Conservation (phyloP, 2,329 filamentous ascomycete species). For the Colletotrichum sidae region DNA sequence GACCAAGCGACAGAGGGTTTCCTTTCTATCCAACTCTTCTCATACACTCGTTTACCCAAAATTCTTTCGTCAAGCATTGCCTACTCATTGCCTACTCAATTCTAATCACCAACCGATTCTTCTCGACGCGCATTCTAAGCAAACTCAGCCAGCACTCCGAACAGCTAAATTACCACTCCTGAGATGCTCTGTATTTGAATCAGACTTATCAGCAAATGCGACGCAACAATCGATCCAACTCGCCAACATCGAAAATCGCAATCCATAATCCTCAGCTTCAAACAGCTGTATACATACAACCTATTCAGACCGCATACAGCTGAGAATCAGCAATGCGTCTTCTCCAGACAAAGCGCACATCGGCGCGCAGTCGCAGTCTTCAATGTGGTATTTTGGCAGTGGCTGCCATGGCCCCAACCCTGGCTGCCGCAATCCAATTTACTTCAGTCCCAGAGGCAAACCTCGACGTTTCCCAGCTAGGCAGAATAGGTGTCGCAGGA, state of each 20-base stretch:
- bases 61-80: slow-evolving; percentile 10
- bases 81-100: slow-evolving; percentile 28
- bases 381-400: slow-evolving; percentile 53
- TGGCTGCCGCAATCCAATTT: slow-evolving; percentile 67
- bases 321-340: slow-evolving; percentile 58
- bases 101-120: slow-evolving; percentile 28
- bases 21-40: slow-evolving; percentile 10
- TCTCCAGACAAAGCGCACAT: slow-evolving; percentile 55
- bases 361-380: slow-evolving; percentile 50
- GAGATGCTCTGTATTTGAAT: no score
- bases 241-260: slow-evolving; percentile 9
- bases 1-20: slow-evolving; percentile 29
- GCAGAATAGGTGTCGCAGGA: slow-evolving; percentile 86
- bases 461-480: slow-evolving; percentile 82
- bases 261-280: slow-evolving; percentile 19
- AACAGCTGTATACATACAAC: slow-evolving; percentile 13
- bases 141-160: no score
- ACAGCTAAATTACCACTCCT: slow-evolving; percentile 15
- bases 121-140: slow-evolving; percentile 16
- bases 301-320: neutral
- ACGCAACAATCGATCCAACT: slow-evolving; percentile 22
- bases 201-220: slow-evolving; percentile 29
- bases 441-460: slow-evolving; percentile 73
- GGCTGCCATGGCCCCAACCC: slow-evolving; percentile 52
- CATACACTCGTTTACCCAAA: slow-evolving; percentile 33